Evolutionary conservation across 768 basidiomycete genomes (phyloP).

Genomic region (Phallus indusiatus): DNA sequence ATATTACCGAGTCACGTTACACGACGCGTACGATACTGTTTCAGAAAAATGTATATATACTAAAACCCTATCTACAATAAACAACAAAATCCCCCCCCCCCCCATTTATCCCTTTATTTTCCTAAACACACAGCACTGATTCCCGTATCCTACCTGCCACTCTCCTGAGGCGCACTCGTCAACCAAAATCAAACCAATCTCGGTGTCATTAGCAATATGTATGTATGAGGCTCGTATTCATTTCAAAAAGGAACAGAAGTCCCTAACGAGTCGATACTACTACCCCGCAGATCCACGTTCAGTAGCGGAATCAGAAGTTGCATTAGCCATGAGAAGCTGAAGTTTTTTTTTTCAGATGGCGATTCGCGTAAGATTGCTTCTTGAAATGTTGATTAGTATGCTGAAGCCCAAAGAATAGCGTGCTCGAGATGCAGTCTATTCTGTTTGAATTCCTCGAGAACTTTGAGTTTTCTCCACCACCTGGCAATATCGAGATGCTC

Average conservation of each 20-base stretch:
- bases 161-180: no score
- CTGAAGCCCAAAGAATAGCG: neutral
- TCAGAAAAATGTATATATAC: no score
- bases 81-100: no score
- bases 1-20: no score
- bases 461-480: conserved; percentile 15
- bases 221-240: no score
- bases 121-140: no score
- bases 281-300: neutral
- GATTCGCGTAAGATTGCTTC: conserved; percentile 11
- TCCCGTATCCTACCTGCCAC: no score
- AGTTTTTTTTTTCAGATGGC: conserved; percentile 9
- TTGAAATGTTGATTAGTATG: no score
- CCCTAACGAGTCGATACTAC: neutral
- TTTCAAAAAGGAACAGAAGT: no score
- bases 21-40: no score
- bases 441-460: conserved; percentile 5
- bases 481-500: conserved; percentile 21
- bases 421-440: conserved; percentile 8
- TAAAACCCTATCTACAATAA: no score
- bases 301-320: neutral
- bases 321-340: neutral
- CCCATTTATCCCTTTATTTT: no score
- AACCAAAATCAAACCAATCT: neutral
- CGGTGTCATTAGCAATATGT: neutral